Percentiles rank a stretch among this genome's conserved stretches.
phyloP scores from a whole-genome alignment of 2,329 filamentous ascomycete genomes.

The Epichloe glyceriae region DNA sequence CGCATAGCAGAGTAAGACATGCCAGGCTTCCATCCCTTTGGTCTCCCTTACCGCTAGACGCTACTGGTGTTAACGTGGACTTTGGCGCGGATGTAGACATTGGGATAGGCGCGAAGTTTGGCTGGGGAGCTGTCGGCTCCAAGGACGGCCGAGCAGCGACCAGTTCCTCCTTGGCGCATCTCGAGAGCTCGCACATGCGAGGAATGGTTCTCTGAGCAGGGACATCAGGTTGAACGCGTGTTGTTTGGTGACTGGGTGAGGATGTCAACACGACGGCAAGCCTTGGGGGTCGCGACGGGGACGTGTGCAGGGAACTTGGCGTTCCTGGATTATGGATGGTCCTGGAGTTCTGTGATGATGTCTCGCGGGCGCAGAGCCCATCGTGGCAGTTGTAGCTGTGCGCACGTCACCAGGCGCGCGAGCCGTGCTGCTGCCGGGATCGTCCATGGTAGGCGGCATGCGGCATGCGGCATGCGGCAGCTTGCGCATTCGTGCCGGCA shows the following conservation, averaged over 20 bases:
- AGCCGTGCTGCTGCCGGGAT: neutral
- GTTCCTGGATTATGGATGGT: neutral
- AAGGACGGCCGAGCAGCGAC: neutral
- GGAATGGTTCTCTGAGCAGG: neutral
- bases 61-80: neutral
- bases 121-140: neutral
- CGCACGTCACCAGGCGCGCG: neutral
- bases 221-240: neutral
- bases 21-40: slow-evolving; percentile 29
- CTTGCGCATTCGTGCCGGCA: neutral
- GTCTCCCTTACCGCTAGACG: slow-evolving; percentile 21
- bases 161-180: neutral
- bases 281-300: neutral
- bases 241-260: neutral
- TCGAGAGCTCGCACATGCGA: neutral
- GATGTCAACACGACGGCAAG: neutral
- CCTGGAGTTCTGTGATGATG: neutral
- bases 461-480: neutral
- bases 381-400: neutral
- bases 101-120: neutral
- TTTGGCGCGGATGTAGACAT: neutral
- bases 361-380: neutral
- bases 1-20: slow-evolving; percentile 17
- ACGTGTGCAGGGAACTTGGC: no score
- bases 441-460: neutral